Evolutionary conservation across 2,329 filamentous ascomycete species (phyloP).

Genomic region (Rutstroemia sydowiana): DNA sequence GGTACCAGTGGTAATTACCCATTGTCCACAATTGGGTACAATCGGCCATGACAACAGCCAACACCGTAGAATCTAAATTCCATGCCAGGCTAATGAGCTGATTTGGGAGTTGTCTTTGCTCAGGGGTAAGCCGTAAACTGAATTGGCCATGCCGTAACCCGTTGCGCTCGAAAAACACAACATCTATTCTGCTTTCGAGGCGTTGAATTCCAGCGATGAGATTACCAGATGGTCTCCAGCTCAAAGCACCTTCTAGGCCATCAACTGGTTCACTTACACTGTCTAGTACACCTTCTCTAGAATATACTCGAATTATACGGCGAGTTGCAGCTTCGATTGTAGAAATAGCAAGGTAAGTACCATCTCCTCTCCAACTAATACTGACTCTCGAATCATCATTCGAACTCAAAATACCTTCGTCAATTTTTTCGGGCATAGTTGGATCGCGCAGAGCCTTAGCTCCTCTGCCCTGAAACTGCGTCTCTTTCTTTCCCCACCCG

Average conservation of each 20-base stretch:
- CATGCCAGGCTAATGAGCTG: slow-evolving; percentile 64
- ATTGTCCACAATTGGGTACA: slow-evolving; percentile 91
- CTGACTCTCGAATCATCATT: slow-evolving; percentile 64
- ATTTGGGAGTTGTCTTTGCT: slow-evolving; percentile 47
- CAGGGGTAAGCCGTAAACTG: slow-evolving; percentile 59
- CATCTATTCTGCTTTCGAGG: slow-evolving; percentile 59
- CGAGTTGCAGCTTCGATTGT: slow-evolving; percentile 61
- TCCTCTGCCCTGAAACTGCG: slow-evolving; percentile 89
- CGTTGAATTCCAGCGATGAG: slow-evolving; percentile 81
- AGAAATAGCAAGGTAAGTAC: slow-evolving; percentile 83
- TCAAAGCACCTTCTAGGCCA: slow-evolving; percentile 76
- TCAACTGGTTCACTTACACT: slow-evolving; percentile 94
- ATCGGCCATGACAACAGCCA: slow-evolving; percentile 71
- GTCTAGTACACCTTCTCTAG: slow-evolving; percentile 81
- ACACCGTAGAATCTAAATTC: slow-evolving; percentile 87
- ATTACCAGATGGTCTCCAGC: slow-evolving; percentile 88
- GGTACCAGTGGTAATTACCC: slow-evolving; percentile 96
- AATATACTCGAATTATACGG: slow-evolving; percentile 82
- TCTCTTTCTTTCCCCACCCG: slow-evolving; percentile 97
- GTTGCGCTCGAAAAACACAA: slow-evolving; percentile 95
- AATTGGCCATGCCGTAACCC: slow-evolving; percentile 96
- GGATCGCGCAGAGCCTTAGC: slow-evolving; percentile 83
- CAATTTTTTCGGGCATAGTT: slow-evolving; percentile 87
- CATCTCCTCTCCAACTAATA: slow-evolving; percentile 93
- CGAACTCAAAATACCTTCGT: slow-evolving; percentile 68